Conservation (phyloP, 2,329 filamentous ascomycete species). For the Elsinoe ampelina region DNA sequence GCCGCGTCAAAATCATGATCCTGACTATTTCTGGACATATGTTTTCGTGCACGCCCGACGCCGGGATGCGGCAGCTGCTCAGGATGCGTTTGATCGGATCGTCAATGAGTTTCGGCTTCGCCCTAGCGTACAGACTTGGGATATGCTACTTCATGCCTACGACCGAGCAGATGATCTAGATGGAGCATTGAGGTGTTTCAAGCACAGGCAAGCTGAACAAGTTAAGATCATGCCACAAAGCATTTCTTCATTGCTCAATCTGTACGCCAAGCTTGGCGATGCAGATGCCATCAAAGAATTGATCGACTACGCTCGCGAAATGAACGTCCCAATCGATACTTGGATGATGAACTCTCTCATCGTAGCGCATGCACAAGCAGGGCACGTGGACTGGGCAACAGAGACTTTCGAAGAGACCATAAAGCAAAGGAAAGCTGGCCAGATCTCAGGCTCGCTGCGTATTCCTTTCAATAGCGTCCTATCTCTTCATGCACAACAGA, state of each 20-base stretch:
- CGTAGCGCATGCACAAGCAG: conserved; percentile 48
- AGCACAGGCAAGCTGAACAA: conserved; percentile 43
- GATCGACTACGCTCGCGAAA: conserved; percentile 51
- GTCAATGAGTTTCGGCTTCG: conserved; percentile 43
- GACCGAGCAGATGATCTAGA: conserved; percentile 56
- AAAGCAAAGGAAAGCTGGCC: conserved; percentile 27
- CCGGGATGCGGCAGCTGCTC: conserved; percentile 53
- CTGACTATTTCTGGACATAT: conserved; percentile 37
- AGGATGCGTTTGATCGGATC: conserved; percentile 55
- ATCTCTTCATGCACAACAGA: conserved; percentile 55
- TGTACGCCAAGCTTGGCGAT: conserved; percentile 64
- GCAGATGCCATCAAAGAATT: conserved; percentile 58
- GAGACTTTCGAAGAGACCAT: conserved; percentile 50
- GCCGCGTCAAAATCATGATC: background rate
- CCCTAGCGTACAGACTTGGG: conserved; percentile 59
- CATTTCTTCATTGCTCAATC: conserved; percentile 64
- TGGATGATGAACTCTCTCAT: conserved; percentile 58
- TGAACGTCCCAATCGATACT: conserved; percentile 42
- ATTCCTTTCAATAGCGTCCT: conserved; percentile 73
- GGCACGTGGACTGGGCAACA: conserved; percentile 32
- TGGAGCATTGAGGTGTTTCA: conserved; percentile 56
- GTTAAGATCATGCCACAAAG: conserved; percentile 52
- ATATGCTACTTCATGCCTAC: conserved; percentile 65
- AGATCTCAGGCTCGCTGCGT: conserved; percentile 45
- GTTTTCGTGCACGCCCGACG: conserved; percentile 62